Conservation (phyloP, 176 grass and related monocot species). For the Themeda triandra region DNA sequence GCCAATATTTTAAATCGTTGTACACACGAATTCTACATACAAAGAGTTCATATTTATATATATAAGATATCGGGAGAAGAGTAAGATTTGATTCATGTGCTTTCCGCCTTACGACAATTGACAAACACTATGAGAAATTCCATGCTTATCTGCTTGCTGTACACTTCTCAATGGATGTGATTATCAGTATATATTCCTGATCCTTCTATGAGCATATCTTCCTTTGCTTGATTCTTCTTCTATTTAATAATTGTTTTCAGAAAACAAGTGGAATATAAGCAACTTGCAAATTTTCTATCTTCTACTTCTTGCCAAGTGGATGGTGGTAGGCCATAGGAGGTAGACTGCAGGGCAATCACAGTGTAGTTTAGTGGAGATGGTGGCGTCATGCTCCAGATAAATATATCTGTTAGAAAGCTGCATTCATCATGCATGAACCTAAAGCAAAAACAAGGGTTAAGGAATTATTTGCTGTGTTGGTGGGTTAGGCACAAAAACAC, state of each 20-base stretch:
- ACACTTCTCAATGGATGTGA: slow-evolving; percentile 16
- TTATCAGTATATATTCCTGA: slow-evolving; percentile 32
- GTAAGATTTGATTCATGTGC: slow-evolving; percentile 37
- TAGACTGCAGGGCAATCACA: slow-evolving; percentile 35
- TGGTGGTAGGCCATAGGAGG: slow-evolving; percentile 53
- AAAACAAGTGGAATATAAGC: slow-evolving; percentile 34
- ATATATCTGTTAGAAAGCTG: slow-evolving; percentile 16
- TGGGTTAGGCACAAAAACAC: slow-evolving; percentile 39
- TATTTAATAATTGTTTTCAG: not conserved
- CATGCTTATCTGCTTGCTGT: slow-evolving; percentile 19
- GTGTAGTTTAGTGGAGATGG: slow-evolving; percentile 49
- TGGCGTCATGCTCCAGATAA: slow-evolving; percentile 26
- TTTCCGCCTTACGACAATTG: not conserved
- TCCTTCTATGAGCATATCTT: slow-evolving; percentile 28
- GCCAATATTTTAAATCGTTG: slow-evolving; percentile 49
- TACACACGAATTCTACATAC: slow-evolving; percentile 39
- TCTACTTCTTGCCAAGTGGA: slow-evolving; percentile 32
- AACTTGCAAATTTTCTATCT: slow-evolving; percentile 25
- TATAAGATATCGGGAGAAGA: not conserved
- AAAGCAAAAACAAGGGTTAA: slow-evolving; percentile 31
- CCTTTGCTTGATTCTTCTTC: slow-evolving; percentile 29
- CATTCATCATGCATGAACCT: slow-evolving; percentile 23
- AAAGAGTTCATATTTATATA: slow-evolving; percentile 37
- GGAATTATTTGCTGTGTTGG: slow-evolving; percentile 26
- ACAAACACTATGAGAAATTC: slow-evolving; percentile 11